phyloP scores from a whole-genome alignment of 306 rosid genomes.

The Ceratonia siliqua region DNA sequence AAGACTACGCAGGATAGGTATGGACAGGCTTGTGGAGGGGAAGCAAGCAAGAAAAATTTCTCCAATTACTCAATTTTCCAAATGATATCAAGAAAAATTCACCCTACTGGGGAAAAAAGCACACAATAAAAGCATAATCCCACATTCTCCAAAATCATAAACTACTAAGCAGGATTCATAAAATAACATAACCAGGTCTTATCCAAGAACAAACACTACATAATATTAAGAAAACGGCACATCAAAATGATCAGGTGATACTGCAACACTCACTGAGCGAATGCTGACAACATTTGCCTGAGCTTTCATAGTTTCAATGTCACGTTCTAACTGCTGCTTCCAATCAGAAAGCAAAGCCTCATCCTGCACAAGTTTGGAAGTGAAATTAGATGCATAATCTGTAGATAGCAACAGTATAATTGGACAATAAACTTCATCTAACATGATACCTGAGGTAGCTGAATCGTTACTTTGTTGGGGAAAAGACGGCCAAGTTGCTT shows the following conservation, averaged over 20 bases:
- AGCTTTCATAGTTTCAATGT: constrained; percentile 82
- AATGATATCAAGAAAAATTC: background rate
- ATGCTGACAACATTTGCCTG: constrained; percentile 72
- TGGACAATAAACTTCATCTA: constrained; percentile 18
- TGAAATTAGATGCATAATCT: constrained; percentile 10
- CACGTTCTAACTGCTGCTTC: constrained; percentile 88
- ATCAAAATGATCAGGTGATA: constrained; percentile 11
- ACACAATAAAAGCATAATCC: constrained; percentile 6
- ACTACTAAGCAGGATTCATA: background rate
- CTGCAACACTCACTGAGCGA: constrained; percentile 59
- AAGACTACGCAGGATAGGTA: background rate
- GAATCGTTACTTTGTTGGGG: constrained; percentile 85
- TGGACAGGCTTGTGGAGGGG: background rate
- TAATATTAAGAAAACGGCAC: background rate
- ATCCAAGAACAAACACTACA: constrained; percentile 11
- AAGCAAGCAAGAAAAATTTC: background rate
- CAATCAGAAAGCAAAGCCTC: constrained; percentile 77
- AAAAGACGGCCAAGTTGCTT: constrained; percentile 82
- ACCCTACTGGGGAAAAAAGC: background rate
- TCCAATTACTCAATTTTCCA: background rate
- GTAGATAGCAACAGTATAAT: constrained; percentile 23
- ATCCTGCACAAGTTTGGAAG: constrained; percentile 53
- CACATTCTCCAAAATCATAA: background rate
- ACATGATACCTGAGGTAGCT: constrained; percentile 77
- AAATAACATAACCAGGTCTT: constrained; percentile 1